Conservation (phyloP, 2,329 filamentous ascomycete species). For the Colletotrichum camelliae region DNA sequence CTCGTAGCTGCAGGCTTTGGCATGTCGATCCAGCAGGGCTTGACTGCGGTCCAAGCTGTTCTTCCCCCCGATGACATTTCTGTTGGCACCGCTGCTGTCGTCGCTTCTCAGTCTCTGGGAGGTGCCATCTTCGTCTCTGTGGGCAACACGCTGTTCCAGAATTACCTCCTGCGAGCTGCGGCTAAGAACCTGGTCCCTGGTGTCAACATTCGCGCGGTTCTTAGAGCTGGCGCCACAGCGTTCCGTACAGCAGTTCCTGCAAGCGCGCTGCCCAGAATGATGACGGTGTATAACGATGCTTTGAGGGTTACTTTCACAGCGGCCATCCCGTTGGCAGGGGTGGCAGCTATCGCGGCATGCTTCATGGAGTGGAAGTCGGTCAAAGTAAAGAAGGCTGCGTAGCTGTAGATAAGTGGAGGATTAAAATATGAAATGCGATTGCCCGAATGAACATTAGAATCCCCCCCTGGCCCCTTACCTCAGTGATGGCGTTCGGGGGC, state of each 20-base stretch:
- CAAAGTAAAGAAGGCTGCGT: not conserved
- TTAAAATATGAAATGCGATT: not conserved
- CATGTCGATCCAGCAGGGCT: conserved; percentile 44
- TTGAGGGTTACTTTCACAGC: conserved; percentile 61
- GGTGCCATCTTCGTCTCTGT: conserved; percentile 50
- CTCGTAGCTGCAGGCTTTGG: conserved; percentile 47
- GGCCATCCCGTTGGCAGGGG: conserved; percentile 8
- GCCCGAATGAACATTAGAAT: not conserved
- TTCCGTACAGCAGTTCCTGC: conserved; percentile 53
- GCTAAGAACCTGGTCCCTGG: not conserved
- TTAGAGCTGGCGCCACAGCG: conserved; percentile 51
- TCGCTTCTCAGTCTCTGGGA: conserved; percentile 39
- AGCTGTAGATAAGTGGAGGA: not conserved
- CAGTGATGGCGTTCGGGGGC: not conserved
- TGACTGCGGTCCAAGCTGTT: conserved; percentile 44
- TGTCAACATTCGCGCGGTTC: conserved; percentile 26
- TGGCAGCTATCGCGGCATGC: conserved; percentile 9
- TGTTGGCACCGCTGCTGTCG: conserved; percentile 34
- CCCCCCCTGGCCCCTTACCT: not conserved
- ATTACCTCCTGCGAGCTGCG: conserved; percentile 36
- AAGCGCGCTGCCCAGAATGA: conserved; percentile 53
- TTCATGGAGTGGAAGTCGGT: conserved; percentile 18
- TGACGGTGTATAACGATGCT: conserved; percentile 63
- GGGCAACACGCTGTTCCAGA: conserved; percentile 45
- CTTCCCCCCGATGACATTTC: conserved; percentile 30